Base-by-base conservation (phyloP, 2,329 filamentous ascomycete genomes). In the Cladosporium velox region DNA sequence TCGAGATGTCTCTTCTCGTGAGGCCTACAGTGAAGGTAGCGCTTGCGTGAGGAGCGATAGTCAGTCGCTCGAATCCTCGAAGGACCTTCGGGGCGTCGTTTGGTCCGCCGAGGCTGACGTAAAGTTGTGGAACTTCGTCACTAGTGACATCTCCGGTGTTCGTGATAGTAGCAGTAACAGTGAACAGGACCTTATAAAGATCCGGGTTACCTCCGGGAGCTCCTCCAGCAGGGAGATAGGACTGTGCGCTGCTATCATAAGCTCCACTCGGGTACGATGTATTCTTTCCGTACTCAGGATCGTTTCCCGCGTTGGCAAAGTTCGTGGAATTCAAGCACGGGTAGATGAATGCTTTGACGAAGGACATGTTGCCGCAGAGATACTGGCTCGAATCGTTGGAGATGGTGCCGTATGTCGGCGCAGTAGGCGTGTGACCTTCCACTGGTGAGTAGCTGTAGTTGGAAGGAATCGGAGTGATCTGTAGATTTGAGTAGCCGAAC, bases 1-100 rank as follows among this genome's bases (percentile, higher is more conserved):
- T 93, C 75, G 90, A 92, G 65, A 97, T 71, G 73, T 97, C 93
- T 65, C 92, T 87, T 47, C 93, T 85, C 11, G 87, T 92, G 59
- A 97, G 78, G 18, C 87, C 84, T 0, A 86, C 87, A 0, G 77
- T 82, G 81, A 94, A 94, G 3, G 83, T 85, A 2, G 81, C 83
- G 60, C 84, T 86, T 79, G 87, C 76, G 21, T 91, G 91, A 0
- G 91, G 85, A 6, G 86, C 82, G 68, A 97, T 87, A 64, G 82
- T 83, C 64, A 96, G 78, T 59, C 91, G 86, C 64, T 94, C 90
- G 72, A 97, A 97, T 34, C 88, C 89, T 68, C 93, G 88, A 18
- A 97, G 87, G 3, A 85, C 83, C 62, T 84, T 78, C 57, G 79
- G 79, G 11, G 86, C 84, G 73, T 96, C 90, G 41, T 88, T 60